phyloP scores from a whole-genome alignment of 768 basidiomycete genomes.

The Tricholoma flavovirens region DNA sequence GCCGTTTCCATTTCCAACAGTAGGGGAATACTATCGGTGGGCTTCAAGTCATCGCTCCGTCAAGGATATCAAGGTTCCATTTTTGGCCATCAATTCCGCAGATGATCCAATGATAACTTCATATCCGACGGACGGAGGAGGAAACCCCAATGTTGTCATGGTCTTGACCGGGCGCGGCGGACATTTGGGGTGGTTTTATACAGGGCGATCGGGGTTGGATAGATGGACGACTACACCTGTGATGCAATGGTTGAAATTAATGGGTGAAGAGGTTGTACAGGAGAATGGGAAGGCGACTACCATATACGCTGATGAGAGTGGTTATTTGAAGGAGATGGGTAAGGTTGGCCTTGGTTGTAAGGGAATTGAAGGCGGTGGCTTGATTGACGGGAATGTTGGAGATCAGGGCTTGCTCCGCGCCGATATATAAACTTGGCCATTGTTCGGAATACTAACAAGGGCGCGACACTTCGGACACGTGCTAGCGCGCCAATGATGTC shows the following conservation, averaged over 20 bases:
- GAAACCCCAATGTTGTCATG: constrained; percentile 39
- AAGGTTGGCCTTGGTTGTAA: no score
- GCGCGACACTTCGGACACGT: constrained; percentile 14
- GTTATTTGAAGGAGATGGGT: no score
- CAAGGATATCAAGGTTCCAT: constrained; percentile 46
- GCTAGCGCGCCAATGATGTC: constrained; percentile 15
- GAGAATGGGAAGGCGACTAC: background rate
- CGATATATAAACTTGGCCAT: no score
- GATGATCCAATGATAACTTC: constrained; percentile 57
- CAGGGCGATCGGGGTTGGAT: constrained; percentile 11
- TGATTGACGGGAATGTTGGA: no score
- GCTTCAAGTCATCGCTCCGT: constrained; percentile 46
- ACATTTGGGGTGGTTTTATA: constrained; percentile 64
- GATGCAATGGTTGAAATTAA: constrained; percentile 41
- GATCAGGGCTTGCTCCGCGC: no score
- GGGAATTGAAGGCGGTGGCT: no score
- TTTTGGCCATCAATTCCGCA: constrained; percentile 51
- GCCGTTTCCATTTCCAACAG: constrained; percentile 23
- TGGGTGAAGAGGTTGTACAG: no score
- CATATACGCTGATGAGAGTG: no score
- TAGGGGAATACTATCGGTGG: constrained; percentile 25
- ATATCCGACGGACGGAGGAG: constrained; percentile 36
- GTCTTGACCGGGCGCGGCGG: constrained; percentile 48
- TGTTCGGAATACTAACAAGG: no score
- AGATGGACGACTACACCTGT: constrained; percentile 51